Evolutionary conservation across 1,284 basidiomycete species (phyloP).

Genomic region (Fereydounia khargensis): DNA sequence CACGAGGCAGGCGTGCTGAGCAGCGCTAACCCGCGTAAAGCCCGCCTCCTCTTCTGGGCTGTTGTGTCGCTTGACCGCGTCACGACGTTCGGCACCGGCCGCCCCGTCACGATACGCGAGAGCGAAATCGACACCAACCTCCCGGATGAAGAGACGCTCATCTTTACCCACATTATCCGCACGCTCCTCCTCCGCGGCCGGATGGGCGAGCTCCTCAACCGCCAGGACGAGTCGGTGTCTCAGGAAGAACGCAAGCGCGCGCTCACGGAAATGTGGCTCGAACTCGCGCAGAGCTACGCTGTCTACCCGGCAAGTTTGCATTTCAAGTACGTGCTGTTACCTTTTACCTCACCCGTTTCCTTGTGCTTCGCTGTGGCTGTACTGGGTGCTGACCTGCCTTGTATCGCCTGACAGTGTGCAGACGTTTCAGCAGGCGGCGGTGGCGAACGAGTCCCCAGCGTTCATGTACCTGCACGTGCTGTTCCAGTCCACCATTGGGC

Average conservation of each 20-base stretch:
- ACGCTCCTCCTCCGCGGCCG: slow-evolving; percentile 36
- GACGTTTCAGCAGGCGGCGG: slow-evolving; percentile 39
- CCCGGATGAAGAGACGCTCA: slow-evolving; percentile 30
- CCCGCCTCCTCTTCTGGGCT: slow-evolving; percentile 39
- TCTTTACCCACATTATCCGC: slow-evolving; percentile 37
- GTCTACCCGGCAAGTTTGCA: slow-evolving; percentile 31
- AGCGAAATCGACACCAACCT: slow-evolving; percentile 38
- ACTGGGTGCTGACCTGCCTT: not conserved
- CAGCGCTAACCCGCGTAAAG: slow-evolving; percentile 35
- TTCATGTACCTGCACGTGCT: slow-evolving; percentile 46
- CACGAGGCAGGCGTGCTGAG: slow-evolving; percentile 41
- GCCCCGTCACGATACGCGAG: slow-evolving; percentile 42
- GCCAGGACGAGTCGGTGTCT: slow-evolving; percentile 23
- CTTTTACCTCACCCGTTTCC: too few relatives aligned
- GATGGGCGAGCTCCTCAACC: slow-evolving; percentile 45
- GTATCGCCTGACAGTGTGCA: slow-evolving; percentile 17
- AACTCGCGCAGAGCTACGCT: slow-evolving; percentile 39
- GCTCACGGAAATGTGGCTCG: slow-evolving; percentile 38
- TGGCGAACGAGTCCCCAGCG: slow-evolving; percentile 33
- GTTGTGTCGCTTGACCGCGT: slow-evolving; percentile 44
- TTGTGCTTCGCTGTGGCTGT: not conserved
- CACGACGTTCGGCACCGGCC: slow-evolving; percentile 43
- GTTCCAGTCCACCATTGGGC: slow-evolving; percentile 44
- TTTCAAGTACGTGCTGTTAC: slow-evolving; percentile 24
- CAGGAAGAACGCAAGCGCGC: slow-evolving; percentile 23